Base-by-base conservation (phyloP, 108 stramenopile genomes). In the Chaetoceros muelleri region DNA sequence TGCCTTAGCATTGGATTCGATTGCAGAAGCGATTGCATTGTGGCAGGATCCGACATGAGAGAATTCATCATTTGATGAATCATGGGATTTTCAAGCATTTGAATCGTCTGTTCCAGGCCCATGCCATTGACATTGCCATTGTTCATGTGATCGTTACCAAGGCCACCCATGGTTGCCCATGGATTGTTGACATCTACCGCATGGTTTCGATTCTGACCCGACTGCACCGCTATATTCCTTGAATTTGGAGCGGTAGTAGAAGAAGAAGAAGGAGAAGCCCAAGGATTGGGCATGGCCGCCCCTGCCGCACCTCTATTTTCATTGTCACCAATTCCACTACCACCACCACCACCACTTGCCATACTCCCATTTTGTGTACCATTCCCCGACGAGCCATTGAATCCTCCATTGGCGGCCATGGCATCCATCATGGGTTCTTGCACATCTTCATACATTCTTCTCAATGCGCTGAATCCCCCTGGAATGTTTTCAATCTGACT, bases 341-440 rank as follows among this genome's bases (percentile, higher is more conserved):
- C 24, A 20, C 29, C 44, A 46, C 29, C 18, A 34, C 70, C 53
- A 53, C 62, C 29, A 22, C 44, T 52, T 8, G 44, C 25, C 53
- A 46, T 30, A 45, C 47, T 54, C n/a, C 25, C 54, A 53, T 22
- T 61, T 19, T 56, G 46, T 20, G 25, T 16, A 40, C 51, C 24
- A 30, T 20, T 21, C 25, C 0, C 28, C 45, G 19, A 44, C 26
- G 27, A 21, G 1, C 30, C 44, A 21, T 21, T 30, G 2, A 29
- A 20, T 3, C 44, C 45, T 25, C 65, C 52, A 50, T 59, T 72
- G 21, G 62, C 52, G 44, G 50, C 29, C 64, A 75, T 74, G 53
- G 92, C 93, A 52, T 96, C 93, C 86, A 95, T 91, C 83, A 96
- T 79, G 8, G 96, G 96, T 60, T 90, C 95, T 65, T 96, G 95